These are phyloP conservation scores for Aspergillus floridensis DNA, from an alignment of 2,329 filamentous ascomycete species.

Conservation along the genomic window DNA sequence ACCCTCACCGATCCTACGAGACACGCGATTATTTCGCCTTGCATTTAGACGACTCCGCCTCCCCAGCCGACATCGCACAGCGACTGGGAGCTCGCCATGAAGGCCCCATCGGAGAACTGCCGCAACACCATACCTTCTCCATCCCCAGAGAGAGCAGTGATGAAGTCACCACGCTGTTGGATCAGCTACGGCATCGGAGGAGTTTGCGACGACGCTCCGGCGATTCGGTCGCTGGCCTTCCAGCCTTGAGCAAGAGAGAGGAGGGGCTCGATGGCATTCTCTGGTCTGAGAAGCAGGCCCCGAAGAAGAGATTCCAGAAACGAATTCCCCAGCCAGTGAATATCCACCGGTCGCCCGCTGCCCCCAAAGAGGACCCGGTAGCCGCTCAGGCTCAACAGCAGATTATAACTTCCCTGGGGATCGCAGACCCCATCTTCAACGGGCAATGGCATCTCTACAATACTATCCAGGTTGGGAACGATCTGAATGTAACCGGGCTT, in stretches of 20 bases:
- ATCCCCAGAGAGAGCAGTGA: slow-evolving; percentile 59
- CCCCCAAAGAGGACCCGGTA: slow-evolving; percentile 37
- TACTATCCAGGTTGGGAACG: slow-evolving; percentile 73
- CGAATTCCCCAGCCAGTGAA: slow-evolving; percentile 43
- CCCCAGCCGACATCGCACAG: slow-evolving; percentile 66
- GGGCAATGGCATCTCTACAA: slow-evolving; percentile 98
- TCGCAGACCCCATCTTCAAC: slow-evolving; percentile 84
- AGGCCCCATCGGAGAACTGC: slow-evolving; percentile 73
- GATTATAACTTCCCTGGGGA: slow-evolving; percentile 66
- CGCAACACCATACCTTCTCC: slow-evolving; percentile 82
- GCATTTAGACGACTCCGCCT: slow-evolving; percentile 66
- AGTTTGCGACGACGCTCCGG: slow-evolving; percentile 56
- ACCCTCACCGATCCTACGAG: slow-evolving; percentile 66
- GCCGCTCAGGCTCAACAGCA: slow-evolving; percentile 59
- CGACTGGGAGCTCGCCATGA: slow-evolving; percentile 76
- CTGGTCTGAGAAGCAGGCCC: slow-evolving; percentile 74
- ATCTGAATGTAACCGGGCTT: slow-evolving; percentile 92
- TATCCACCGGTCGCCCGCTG: slow-evolving; percentile 42
- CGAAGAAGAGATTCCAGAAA: slow-evolving; percentile 62
- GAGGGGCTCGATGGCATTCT: slow-evolving; percentile 70
- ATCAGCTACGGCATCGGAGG: slow-evolving; percentile 56
- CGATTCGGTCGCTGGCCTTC: slow-evolving; percentile 6
- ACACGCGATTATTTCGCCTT: slow-evolving; percentile 90
- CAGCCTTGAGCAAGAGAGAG: slow-evolving; percentile 20
- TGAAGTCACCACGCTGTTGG: slow-evolving; percentile 50